Conservation (phyloP, 345 rosid genomes). For the Hirschfeldia incana region DNA sequence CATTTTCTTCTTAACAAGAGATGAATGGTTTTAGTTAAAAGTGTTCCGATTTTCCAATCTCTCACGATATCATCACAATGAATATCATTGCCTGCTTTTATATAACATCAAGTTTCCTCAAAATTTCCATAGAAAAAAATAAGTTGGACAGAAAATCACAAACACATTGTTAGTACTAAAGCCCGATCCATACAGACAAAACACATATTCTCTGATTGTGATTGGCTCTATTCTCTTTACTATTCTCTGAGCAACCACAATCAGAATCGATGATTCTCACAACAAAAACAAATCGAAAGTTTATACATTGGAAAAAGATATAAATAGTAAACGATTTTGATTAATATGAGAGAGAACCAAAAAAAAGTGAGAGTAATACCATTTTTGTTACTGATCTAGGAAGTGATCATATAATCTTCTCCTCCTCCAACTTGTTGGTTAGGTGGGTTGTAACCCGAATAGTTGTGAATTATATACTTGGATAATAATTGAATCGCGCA, state of each 20-base stretch:
- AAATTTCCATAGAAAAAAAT: not conserved
- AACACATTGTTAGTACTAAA: too few relatives aligned
- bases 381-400: conserved; percentile 18
- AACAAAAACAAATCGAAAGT: conserved; percentile 12
- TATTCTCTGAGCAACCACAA: conserved; percentile 30
- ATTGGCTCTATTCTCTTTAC: conserved; percentile 28
- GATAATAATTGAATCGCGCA: too few relatives aligned
- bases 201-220: conserved; percentile 14
- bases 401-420: conserved; percentile 30
- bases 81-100: not conserved
- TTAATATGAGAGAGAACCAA: not conserved
- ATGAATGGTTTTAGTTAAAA: not conserved
- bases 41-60: not conserved
- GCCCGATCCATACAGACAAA: not conserved
- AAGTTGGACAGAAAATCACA: not conserved
- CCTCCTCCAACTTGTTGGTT: too few relatives aligned
- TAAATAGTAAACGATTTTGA: conserved; percentile 12
- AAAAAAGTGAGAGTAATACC: conserved; percentile 26
- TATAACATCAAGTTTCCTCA: not conserved
- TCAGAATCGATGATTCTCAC: conserved; percentile 19
- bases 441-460: too few relatives aligned
- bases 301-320: not conserved
- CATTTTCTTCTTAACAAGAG: not conserved
- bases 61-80: not conserved
- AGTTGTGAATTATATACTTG: too few relatives aligned